Evolutionary conservation across 2,329 filamentous ascomycete species (phyloP).

Genomic region (Venturia effusa): DNA sequence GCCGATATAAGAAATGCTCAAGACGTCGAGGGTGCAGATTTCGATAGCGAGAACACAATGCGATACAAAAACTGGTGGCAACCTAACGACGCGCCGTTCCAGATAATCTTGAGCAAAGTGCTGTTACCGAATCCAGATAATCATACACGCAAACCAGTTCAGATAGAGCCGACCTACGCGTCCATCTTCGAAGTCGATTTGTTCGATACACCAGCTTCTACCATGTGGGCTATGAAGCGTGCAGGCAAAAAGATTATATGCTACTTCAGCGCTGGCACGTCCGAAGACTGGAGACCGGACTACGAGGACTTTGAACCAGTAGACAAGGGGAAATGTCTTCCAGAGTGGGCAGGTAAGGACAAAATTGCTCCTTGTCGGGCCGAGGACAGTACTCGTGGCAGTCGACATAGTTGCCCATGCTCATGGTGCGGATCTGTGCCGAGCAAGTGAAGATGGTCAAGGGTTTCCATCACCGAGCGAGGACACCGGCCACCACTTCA

Average conservation of each 20-base stretch:
- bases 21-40: not conserved
- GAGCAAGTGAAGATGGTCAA: not conserved
- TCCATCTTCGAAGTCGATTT: constrained; percentile 47
- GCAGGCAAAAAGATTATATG: constrained; percentile 45
- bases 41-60: not conserved
- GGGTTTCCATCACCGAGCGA: too few relatives aligned
- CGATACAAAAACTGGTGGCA: constrained; percentile 31
- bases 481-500: not conserved
- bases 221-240: not conserved
- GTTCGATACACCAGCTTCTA: constrained; percentile 5
- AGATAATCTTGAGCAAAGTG: constrained; percentile 45
- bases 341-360: constrained; percentile 18
- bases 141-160: not conserved
- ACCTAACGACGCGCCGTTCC: constrained; percentile 46
- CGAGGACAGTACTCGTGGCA: not conserved
- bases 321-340: constrained; percentile 16
- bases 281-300: constrained; percentile 19
- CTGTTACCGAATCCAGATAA: constrained; percentile 17
- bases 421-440: not conserved
- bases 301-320: constrained; percentile 15
- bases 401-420: not conserved
- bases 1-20: not conserved
- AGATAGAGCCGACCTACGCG: not conserved
- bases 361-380: not conserved
- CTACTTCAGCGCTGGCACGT: constrained; percentile 19